phyloP scores from a whole-genome alignment of 2,329 filamentous ascomycete species.

The Clonostachys solani region DNA sequence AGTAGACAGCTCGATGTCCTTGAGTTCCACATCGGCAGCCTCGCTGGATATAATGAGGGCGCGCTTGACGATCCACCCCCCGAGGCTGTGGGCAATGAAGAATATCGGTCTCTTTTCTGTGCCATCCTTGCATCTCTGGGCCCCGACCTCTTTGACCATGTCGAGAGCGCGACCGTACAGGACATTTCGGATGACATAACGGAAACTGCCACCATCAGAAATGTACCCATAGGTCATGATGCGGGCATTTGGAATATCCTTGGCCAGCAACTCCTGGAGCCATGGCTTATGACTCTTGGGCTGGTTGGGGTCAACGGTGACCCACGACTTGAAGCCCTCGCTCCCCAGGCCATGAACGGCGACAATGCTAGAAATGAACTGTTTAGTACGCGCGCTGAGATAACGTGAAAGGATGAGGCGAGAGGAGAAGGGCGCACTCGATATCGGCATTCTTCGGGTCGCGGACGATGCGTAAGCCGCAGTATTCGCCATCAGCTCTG shows the following conservation, averaged over 20 bases:
- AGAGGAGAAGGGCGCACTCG: slow-evolving; percentile 9
- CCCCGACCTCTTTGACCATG: slow-evolving; percentile 12
- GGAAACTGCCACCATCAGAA: slow-evolving; percentile 12
- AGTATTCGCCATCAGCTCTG: slow-evolving; percentile 4
- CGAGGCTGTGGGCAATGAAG: slow-evolving; percentile 18
- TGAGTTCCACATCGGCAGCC: slow-evolving; percentile 10
- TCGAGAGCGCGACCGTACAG: slow-evolving; percentile 15
- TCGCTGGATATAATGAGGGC: slow-evolving; percentile 17
- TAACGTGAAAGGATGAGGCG: not conserved
- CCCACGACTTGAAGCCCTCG: slow-evolving; percentile 16
- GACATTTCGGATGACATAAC: slow-evolving; percentile 13
- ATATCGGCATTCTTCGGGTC: slow-evolving; percentile 14
- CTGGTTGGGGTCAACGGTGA: slow-evolving; percentile 10
- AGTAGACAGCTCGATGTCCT: slow-evolving; percentile 14
- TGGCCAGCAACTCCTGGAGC: slow-evolving; percentile 13
- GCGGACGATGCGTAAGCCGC: slow-evolving; percentile 11
- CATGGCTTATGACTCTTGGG: slow-evolving; percentile 8
- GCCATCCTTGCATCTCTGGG: slow-evolving; percentile 8
- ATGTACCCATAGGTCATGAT: slow-evolving; percentile 17
- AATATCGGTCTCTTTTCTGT: slow-evolving; percentile 13
- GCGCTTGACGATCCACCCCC: slow-evolving; percentile 20
- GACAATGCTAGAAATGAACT: slow-evolving; percentile 12
- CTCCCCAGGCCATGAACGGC: slow-evolving; percentile 17
- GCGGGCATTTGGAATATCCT: slow-evolving; percentile 15
- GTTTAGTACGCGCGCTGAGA: not conserved